These are phyloP conservation scores for Ilyonectria destructans DNA, from an alignment of 2,329 filamentous ascomycete genomes.

Conservation along the genomic window DNA sequence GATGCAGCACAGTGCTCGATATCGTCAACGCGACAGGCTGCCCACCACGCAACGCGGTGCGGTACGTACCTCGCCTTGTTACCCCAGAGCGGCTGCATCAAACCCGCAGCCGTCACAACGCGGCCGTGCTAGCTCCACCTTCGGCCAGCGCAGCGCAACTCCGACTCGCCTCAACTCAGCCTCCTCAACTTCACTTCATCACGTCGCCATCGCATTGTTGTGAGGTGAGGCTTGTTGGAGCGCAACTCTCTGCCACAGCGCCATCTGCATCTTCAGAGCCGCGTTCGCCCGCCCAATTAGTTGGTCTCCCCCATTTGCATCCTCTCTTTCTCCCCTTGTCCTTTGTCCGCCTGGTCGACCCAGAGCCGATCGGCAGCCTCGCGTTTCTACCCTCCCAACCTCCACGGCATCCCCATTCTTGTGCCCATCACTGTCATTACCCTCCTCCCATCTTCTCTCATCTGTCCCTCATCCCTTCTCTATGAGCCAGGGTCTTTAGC, in stretches of 20 bases:
- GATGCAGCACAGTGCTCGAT: neutral
- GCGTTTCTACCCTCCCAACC: conserved; percentile 44
- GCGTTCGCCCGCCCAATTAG: conserved; percentile 54
- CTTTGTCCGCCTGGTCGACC: conserved; percentile 40
- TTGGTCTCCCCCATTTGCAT: conserved; percentile 53
- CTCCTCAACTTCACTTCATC: conserved; percentile 49
- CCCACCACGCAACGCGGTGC: neutral
- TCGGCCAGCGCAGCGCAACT: conserved; percentile 36
- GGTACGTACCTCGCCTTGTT: conserved; percentile 16
- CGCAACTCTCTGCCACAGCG: conserved; percentile 43
- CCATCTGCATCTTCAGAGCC: conserved; percentile 45
- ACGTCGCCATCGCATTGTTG: conserved; percentile 40
- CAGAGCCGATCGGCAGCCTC: conserved; percentile 46
- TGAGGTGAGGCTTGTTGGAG: conserved; percentile 45
- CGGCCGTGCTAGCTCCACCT: conserved; percentile 42
- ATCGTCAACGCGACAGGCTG: conserved; percentile 5
- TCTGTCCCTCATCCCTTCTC: conserved; percentile 27
- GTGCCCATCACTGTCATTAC: conserved; percentile 31
- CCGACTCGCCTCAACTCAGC: conserved; percentile 46
- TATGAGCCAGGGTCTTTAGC: conserved; percentile 29
- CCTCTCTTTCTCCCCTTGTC: conserved; percentile 41
- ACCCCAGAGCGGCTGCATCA: conserved; percentile 38
- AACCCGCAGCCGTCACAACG: conserved; percentile 38
- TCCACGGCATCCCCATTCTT: conserved; percentile 34
- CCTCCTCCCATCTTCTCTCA: conserved; percentile 26